Percentiles rank a stretch among this genome's conserved stretches.
phyloP scores from a whole-genome alignment of 2,329 filamentous ascomycete genomes.

The Trichoderma asperellum region DNA sequence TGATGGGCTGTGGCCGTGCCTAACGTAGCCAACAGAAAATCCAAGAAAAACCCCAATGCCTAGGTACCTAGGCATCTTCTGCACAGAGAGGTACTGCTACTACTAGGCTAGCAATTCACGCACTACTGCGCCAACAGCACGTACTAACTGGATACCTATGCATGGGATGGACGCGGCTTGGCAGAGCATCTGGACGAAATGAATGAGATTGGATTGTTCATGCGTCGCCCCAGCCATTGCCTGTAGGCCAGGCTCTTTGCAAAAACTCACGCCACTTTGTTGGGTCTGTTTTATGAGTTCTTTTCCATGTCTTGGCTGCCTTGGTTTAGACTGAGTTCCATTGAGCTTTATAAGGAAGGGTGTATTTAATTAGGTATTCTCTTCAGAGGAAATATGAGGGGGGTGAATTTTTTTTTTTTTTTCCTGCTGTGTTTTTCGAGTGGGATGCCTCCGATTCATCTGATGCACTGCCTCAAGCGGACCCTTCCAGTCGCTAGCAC shows the following conservation, averaged over 20 bases:
- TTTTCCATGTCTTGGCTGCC: not conserved
- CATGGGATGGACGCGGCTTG: slow-evolving; percentile 17
- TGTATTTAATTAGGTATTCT: not conserved
- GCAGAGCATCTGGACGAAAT: slow-evolving; percentile 8
- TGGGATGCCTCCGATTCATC: not conserved
- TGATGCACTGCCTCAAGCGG: not conserved
- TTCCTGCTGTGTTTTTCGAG: not conserved
- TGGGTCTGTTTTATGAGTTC: not conserved
- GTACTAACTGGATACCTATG: not conserved
- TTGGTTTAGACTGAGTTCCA: not conserved
- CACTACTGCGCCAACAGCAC: not conserved
- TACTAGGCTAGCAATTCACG: not conserved
- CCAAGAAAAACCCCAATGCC: not conserved
- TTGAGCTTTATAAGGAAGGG: not conserved
- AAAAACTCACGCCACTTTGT: slow-evolving; percentile 16
- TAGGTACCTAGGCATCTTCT: not conserved
- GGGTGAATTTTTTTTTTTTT: not conserved
- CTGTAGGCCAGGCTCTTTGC: not conserved
- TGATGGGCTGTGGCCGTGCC: not conserved
- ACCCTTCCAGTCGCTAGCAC: not conserved
- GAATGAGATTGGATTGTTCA: slow-evolving; percentile 11
- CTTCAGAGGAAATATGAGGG: not conserved
- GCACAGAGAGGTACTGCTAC: not conserved
- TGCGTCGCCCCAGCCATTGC: slow-evolving; percentile 11
- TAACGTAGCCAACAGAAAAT: not conserved